Conservation (phyloP, 2,329 filamentous ascomycete genomes). For the Colletotrichum navitas region DNA sequence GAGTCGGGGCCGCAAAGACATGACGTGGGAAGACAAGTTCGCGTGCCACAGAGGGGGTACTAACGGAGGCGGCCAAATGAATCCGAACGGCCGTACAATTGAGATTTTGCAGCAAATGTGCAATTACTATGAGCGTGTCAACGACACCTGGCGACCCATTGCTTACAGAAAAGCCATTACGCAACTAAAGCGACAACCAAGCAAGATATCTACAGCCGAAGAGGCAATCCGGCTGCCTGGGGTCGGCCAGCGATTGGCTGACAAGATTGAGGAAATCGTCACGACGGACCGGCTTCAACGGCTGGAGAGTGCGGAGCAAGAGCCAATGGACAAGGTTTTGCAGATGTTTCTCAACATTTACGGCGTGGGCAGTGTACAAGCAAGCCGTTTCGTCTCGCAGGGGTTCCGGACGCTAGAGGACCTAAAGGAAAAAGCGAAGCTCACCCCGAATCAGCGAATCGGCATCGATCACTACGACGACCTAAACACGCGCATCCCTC, state of each 20-base stretch:
- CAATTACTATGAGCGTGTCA: conserved; percentile 79
- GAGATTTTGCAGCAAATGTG: conserved; percentile 83
- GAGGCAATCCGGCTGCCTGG: conserved; percentile 76
- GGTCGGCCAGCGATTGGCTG: conserved; percentile 79
- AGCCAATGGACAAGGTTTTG: conserved; percentile 74
- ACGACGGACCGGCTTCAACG: conserved; percentile 77
- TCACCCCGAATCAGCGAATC: conserved; percentile 78
- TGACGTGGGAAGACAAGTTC: conserved; percentile 62
- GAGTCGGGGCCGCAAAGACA: conserved; percentile 47
- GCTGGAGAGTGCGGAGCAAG: conserved; percentile 76
- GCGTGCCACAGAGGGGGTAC: conserved; percentile 67
- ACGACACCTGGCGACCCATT: conserved; percentile 80
- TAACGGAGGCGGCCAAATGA: conserved; percentile 58
- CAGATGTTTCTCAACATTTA: conserved; percentile 83
- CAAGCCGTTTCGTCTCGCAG: conserved; percentile 80
- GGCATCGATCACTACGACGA: conserved; percentile 86
- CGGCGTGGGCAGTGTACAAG: conserved; percentile 78
- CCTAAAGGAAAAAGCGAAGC: conserved; percentile 68
- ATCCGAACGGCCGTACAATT: conserved; percentile 83
- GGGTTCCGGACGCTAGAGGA: conserved; percentile 83
- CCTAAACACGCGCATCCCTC: conserved; percentile 82
- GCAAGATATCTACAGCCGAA: conserved; percentile 74
- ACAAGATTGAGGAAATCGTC: conserved; percentile 92
- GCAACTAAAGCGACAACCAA: conserved; percentile 75
- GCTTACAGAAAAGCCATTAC: conserved; percentile 84